Percentiles rank a stretch among this genome's conserved stretches.
Conservation (phyloP, 805 yeast genomes). For the Metschnikowia amazonensis region DNA sequence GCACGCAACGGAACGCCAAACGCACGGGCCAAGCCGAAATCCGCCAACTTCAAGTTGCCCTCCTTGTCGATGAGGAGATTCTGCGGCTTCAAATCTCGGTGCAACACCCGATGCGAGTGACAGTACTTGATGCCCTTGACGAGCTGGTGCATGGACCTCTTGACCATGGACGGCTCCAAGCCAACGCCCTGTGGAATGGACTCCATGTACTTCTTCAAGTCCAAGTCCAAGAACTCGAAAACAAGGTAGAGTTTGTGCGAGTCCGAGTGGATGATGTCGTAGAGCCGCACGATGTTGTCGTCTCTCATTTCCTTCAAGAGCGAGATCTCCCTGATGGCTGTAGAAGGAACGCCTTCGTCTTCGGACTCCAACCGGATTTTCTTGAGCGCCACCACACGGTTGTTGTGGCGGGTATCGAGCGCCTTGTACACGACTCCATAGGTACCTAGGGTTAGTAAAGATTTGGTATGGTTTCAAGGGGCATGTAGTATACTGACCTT, state of each 20-base stretch:
- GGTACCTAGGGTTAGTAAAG: slow-evolving; percentile 51
- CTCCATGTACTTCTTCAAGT: slow-evolving; percentile 96
- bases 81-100: slow-evolving; percentile 95
- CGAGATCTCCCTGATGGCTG: slow-evolving; percentile 95
- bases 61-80: slow-evolving; percentile 91
- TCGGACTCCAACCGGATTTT: slow-evolving; percentile 94
- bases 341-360: slow-evolving; percentile 97
- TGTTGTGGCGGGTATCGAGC: slow-evolving; percentile 79
- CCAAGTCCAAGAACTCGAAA: slow-evolving; percentile 90
- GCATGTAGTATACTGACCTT: slow-evolving; percentile 48
- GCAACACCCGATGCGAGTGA: slow-evolving; percentile 90
- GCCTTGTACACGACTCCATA: slow-evolving; percentile 98
- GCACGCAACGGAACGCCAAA: slow-evolving; percentile 97
- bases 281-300: slow-evolving; percentile 85
- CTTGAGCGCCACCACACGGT: slow-evolving; percentile 92
- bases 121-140: slow-evolving; percentile 89
- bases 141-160: slow-evolving; percentile 87
- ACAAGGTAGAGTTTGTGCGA: slow-evolving; percentile 88
- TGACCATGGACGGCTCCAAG: slow-evolving; percentile 84
- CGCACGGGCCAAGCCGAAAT: slow-evolving; percentile 95
- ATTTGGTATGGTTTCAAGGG: background rate
- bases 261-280: slow-evolving; percentile 94
- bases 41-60: slow-evolving; percentile 67
- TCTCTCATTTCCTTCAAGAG: slow-evolving; percentile 89
- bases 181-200: slow-evolving; percentile 88